Evolutionary conservation across 1,284 basidiomycete genomes (phyloP).

Genomic region (Ustanciosporium gigantosporum): DNA sequence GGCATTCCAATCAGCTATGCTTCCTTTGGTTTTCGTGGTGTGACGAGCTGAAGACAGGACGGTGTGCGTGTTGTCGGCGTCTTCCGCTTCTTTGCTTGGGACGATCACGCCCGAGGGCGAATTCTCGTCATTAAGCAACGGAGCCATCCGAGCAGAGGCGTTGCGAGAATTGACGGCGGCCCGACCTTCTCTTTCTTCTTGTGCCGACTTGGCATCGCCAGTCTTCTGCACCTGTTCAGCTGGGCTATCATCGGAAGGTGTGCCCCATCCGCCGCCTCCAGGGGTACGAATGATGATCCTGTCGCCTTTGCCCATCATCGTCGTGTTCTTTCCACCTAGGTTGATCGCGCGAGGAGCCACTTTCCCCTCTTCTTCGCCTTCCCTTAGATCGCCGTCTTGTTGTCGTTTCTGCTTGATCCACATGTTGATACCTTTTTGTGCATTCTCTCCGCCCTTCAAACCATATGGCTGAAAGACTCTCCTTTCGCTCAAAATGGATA

Average conservation of each 20-base stretch:
- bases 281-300: slow-evolving; percentile 82
- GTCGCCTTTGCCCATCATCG: slow-evolving; percentile 84
- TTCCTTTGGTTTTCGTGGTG: slow-evolving; percentile 36
- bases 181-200: slow-evolving; percentile 1
- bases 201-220: neutral
- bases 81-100: slow-evolving; percentile 7
- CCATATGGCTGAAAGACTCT: slow-evolving; percentile 88
- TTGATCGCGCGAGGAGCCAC: slow-evolving; percentile 71
- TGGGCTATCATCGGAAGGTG: neutral
- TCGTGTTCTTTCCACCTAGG: slow-evolving; percentile 83
- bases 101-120: slow-evolving; percentile 22
- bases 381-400: slow-evolving; percentile 70
- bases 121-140: slow-evolving; percentile 20
- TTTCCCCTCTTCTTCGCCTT: slow-evolving; percentile 41
- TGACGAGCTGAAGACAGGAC: slow-evolving; percentile 9
- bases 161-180: slow-evolving; percentile 31
- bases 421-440: slow-evolving; percentile 77
- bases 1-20: slow-evolving; percentile 45
- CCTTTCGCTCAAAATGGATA: slow-evolving; percentile 84
- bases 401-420: slow-evolving; percentile 80
- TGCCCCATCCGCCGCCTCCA: slow-evolving; percentile 88
- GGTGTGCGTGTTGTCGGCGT: slow-evolving; percentile 9
- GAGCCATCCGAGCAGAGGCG: slow-evolving; percentile 33
- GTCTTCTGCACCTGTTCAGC: neutral
- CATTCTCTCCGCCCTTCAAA: slow-evolving; percentile 79